These are phyloP conservation scores for Iris macrosiphon DNA, from an alignment of 106 monocot genomes.

Conservation along the genomic window DNA sequence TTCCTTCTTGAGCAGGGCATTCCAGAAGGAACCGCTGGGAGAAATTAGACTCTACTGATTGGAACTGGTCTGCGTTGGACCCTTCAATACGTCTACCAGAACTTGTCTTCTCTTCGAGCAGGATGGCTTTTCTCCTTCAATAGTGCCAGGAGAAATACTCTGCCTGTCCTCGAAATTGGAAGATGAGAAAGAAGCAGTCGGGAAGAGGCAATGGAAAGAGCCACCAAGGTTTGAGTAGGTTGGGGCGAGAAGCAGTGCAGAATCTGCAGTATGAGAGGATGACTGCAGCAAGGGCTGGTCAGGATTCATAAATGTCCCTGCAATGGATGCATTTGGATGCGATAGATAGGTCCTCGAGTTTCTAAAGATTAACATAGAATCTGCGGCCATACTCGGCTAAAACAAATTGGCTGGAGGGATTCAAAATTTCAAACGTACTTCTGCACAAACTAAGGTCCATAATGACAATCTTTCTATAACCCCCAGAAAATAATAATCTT, in stretches of 20 bases:
- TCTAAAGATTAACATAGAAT: neutral
- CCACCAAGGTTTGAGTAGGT: too few relatives aligned
- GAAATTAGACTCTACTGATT: constrained; percentile 25
- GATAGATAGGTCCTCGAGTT: neutral
- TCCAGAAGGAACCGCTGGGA: constrained; percentile 36
- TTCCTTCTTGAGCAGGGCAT: constrained; percentile 36
- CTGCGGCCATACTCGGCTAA: neutral
- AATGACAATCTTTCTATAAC: too few relatives aligned
- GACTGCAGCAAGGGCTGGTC: constrained; percentile 31
- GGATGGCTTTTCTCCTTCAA: constrained; percentile 16
- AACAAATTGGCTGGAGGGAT: constrained; percentile 1
- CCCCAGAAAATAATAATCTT: too few relatives aligned
- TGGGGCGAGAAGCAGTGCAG: neutral
- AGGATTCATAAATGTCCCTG: constrained; percentile 39
- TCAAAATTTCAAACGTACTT: too few relatives aligned
- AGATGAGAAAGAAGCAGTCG: constrained; percentile 27
- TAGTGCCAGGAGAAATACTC: constrained; percentile 12
- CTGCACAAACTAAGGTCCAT: too few relatives aligned
- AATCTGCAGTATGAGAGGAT: constrained; percentile 10
- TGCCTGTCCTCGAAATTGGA: constrained; percentile 16
- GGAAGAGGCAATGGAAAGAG: constrained; percentile 18
- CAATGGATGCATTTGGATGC: constrained; percentile 19
- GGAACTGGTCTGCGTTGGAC: constrained; percentile 12
- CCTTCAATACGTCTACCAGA: too few relatives aligned
- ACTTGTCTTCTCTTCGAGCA: neutral